Base-by-base conservation (phyloP, 306 rosid species). In the Castanea sativa region DNA sequence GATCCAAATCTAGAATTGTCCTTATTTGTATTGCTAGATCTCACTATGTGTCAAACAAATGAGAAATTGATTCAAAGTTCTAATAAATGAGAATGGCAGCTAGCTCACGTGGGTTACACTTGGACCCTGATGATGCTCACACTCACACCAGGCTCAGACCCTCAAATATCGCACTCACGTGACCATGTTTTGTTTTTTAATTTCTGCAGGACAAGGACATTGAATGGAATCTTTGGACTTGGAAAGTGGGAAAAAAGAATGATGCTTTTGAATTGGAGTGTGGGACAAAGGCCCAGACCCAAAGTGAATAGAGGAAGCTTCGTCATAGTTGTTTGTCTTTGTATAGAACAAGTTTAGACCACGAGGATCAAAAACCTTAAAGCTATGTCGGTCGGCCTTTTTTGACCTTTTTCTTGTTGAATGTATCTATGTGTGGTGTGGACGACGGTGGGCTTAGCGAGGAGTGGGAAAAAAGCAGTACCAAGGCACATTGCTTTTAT, bases 191-290 rank as follows among this genome's bases (percentile, higher is more conserved):
- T 67, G 27, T 33, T 1, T 53, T 35, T 30, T 25, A 32, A 19
- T 7, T 71, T 63, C 57, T 76, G 12, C 84, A 86, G 89, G 84
- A 70, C 52, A 76, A 86, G 89, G 84, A 70, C 52, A 76, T 86
- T 35, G 72, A 68, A 68, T 35, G 52, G 52, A 68, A 68, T 68
- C 72, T 68, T 68, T 68, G 72, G 52, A 19, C 27, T 38, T 67
- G n/a, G 49, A 25, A 45, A 19, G 49, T 2, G 23, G 72, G 45
- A 38, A 38, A 7, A 20, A 68, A 3, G 72, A 68, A 10, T 35
- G 38, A 16, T 35, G 52, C 53, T 32, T 68, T 7, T 38, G 45
- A 38, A 38, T 38, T 35, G 72, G 72, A 18, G 14, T 68, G 72
- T 33, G 72, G 72, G 27, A 68, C 49, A 68, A 49, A 33, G 27